These are phyloP conservation scores for Eucalyptus cloeziana DNA, from an alignment of 345 rosid genomes.

Conservation along the genomic window DNA sequence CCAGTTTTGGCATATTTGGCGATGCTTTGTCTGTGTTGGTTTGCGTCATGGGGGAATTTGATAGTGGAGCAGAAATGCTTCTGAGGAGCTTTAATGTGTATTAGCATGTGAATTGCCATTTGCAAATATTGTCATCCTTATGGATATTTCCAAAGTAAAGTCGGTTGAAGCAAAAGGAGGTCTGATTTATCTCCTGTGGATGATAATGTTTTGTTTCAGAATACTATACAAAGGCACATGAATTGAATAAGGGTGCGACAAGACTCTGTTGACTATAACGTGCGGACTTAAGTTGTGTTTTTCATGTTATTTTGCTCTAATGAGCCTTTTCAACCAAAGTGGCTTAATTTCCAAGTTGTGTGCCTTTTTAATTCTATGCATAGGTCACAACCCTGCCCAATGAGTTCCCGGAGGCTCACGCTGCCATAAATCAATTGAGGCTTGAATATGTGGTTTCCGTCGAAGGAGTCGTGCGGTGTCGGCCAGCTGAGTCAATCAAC, in stretches of 20 bases:
- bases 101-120: not conserved
- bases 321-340: not conserved
- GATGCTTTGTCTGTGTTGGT: not conserved
- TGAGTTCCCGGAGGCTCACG: constrained; percentile 80
- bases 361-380: not conserved
- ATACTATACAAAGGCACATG: not conserved
- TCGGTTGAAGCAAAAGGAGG: not conserved
- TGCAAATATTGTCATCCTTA: not conserved
- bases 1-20: not conserved
- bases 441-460: constrained; percentile 75
- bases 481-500: constrained; percentile 75
- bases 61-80: not conserved
- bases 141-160: not conserved
- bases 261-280: not conserved
- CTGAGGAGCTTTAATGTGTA: not conserved
- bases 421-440: constrained; percentile 54
- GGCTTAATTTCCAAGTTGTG: not conserved
- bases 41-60: not conserved
- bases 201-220: not conserved
- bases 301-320: not conserved
- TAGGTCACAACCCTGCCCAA: constrained; percentile 75
- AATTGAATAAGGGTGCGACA: not conserved
- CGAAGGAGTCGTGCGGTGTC: constrained; percentile 60
- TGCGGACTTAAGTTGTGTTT: not conserved
- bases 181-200: not conserved